These are phyloP conservation scores for Paramecium tetraurelia DNA, from an alignment of 73 alveolate species.

Conservation along the genomic window DNA sequence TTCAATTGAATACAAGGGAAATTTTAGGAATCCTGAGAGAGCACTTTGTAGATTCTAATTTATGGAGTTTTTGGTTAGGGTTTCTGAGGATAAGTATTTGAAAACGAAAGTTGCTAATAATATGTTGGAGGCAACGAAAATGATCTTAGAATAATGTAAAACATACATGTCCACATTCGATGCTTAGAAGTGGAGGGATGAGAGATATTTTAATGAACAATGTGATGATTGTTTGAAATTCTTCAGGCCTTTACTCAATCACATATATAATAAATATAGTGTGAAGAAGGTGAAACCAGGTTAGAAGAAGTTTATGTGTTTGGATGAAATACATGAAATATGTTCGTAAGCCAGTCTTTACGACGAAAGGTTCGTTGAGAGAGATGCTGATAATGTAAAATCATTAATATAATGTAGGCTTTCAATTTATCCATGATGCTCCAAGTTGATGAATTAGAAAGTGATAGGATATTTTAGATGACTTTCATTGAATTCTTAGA, in stretches of 20 bases:
- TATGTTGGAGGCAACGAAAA: slow-evolving; percentile 68
- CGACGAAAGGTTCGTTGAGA: slow-evolving; percentile 75
- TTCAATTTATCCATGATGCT: slow-evolving; percentile 80
- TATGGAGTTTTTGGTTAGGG: slow-evolving; percentile 69
- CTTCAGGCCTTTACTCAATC: slow-evolving; percentile 52
- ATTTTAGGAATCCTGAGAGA: slow-evolving; percentile 69
- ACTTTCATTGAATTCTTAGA: slow-evolving; percentile 73
- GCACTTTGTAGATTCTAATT: slow-evolving; percentile 66
- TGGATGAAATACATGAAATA: slow-evolving; percentile 69
- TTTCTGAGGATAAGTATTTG: slow-evolving; percentile 67
- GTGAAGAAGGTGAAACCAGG: slow-evolving; percentile 74
- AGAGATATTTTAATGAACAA: slow-evolving; percentile 71
- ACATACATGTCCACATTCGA: slow-evolving; percentile 61
- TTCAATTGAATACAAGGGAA: slow-evolving; percentile 52
- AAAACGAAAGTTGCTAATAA: slow-evolving; percentile 52
- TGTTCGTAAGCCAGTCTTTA: slow-evolving; percentile 59
- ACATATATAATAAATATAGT: slow-evolving; percentile 67
- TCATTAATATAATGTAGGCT: neutral
- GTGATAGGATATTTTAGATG: slow-evolving; percentile 68
- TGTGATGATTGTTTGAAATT: slow-evolving; percentile 72
- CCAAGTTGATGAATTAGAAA: slow-evolving; percentile 71
- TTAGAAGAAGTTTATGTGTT: slow-evolving; percentile 71
- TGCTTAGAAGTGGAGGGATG: slow-evolving; percentile 75
- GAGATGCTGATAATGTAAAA: slow-evolving; percentile 65
- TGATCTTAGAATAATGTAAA: slow-evolving; percentile 63